phyloP scores from a whole-genome alignment of 148 eudicot genomes.

The Chenopodium suecicum region DNA sequence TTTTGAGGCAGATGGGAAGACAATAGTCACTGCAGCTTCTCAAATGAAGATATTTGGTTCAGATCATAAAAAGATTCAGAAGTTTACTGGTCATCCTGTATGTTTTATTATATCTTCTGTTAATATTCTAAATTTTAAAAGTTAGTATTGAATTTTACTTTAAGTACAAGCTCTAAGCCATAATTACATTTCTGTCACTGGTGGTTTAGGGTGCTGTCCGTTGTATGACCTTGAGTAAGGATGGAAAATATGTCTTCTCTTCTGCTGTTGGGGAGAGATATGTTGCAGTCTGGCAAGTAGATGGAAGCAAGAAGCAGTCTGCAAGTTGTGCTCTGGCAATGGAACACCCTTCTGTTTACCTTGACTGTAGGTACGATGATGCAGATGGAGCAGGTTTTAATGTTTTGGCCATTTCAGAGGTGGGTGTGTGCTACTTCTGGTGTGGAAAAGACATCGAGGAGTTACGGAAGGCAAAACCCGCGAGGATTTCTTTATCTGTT shows the following conservation, averaged over 20 bases:
- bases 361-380: constrained; percentile 57
- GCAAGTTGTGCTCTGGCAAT: constrained; percentile 75
- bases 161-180: background rate
- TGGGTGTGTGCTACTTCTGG: constrained; percentile 85
- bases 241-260: constrained; percentile 75
- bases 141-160: background rate
- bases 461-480: constrained; percentile 56
- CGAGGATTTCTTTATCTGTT: constrained; percentile 51
- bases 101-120: constrained; percentile 26
- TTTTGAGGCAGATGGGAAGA: constrained; percentile 63
- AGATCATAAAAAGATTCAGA: constrained; percentile 75
- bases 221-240: constrained; percentile 76
- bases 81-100: constrained; percentile 96
- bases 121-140: background rate
- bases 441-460: constrained; percentile 66
- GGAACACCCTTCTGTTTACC: constrained; percentile 90
- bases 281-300: constrained; percentile 80
- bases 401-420: constrained; percentile 82
- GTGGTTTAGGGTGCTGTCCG: constrained; percentile 65
- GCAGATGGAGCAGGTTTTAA: constrained; percentile 47
- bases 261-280: constrained; percentile 84
- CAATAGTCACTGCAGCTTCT: constrained; percentile 83
- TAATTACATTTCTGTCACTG: constrained; percentile 5
- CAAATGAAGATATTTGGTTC: constrained; percentile 75
- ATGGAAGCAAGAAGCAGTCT: constrained; percentile 76